phyloP scores from a whole-genome alignment of 2,329 filamentous ascomycete genomes.

The Trichophyton schoenleinii region DNA sequence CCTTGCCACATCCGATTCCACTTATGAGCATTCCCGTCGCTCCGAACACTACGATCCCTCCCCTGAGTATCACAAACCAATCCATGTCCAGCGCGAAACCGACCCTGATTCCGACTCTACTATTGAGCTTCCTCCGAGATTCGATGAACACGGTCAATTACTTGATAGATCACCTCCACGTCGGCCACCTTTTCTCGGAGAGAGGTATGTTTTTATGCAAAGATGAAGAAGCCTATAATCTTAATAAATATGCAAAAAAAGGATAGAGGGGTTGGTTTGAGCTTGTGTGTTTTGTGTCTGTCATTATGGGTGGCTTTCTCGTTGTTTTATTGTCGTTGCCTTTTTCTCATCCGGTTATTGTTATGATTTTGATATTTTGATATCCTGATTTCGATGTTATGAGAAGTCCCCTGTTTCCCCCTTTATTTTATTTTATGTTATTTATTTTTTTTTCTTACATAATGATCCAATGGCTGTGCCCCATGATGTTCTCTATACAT shows the following conservation, averaged over 20 bases:
- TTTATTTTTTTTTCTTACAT: no score
- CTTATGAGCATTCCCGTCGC: neutral
- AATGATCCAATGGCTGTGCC: no score
- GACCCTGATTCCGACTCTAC: conserved; percentile 20
- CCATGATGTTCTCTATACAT: no score
- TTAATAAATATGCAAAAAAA: neutral
- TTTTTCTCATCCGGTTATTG: neutral
- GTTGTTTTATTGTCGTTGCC: neutral
- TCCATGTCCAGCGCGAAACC: neutral
- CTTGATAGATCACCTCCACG: neutral
- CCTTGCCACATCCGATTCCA: neutral
- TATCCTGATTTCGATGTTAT: neutral
- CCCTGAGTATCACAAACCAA: neutral
- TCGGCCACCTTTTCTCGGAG: neutral
- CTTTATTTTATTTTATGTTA: no score
- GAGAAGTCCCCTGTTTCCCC: neutral
- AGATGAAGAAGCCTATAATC: neutral
- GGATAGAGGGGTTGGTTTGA: neutral
- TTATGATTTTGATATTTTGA: neutral
- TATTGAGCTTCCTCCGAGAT: conserved; percentile 23
- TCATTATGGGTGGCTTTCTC: neutral
- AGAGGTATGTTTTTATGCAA: neutral
- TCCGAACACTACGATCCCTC: neutral
- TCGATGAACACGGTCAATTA: conserved; percentile 21
- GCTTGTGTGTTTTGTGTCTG: neutral